Base-by-base conservation (phyloP, 2,329 filamentous ascomycete genomes). In the Coniosporium tulheliwenetii region DNA sequence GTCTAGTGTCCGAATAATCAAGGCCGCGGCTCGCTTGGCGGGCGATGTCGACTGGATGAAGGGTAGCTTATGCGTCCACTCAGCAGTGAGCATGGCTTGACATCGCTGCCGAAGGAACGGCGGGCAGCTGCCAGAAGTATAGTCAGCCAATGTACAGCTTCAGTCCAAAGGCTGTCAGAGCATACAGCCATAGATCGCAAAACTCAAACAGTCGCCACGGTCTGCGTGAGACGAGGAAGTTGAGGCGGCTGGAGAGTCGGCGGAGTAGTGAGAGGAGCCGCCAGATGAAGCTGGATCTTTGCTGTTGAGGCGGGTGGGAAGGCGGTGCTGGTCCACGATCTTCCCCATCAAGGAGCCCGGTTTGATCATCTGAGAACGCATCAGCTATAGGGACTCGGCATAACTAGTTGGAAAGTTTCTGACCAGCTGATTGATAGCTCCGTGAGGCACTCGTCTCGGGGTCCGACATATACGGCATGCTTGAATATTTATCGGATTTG, bases 81-180 rank as follows among this genome's bases (percentile, higher is more conserved):
- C 66, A 40, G 72, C 66, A 2, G 74, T 75, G 26, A 84, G 69
- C 45, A 72, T 76, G 44, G 75, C 69, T 59, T 84, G 79, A 41
- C 80, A 70, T 50, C 73, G 71, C 41, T 66, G 66, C 39, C 79
- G 75, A 41, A 85, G 67, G 55, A 75, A 76, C 34, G 70, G 55
- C 2, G 79, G 80, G 50, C 80, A 79, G 73, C 78, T 82, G 50
- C 4, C 13, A 36, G 19, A n/a, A 33, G 15, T 13, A 3, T 7
- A 26, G 7, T 26, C 19, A 26, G 19, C 19, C 19, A 26, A 5
- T 3, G n/a, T 31, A 10, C 7, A 26, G 19, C 19, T 26, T 26
- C 19, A 4, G 4, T 7, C 19, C 3, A 15, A 10, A 35, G 33
- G 10, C 5, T 35, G 7, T 7, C 12, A 10, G 33, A 15, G 43